Evolutionary conservation across 306 rosid genomes (phyloP).

Genomic region (Citrullus colocynthis): DNA sequence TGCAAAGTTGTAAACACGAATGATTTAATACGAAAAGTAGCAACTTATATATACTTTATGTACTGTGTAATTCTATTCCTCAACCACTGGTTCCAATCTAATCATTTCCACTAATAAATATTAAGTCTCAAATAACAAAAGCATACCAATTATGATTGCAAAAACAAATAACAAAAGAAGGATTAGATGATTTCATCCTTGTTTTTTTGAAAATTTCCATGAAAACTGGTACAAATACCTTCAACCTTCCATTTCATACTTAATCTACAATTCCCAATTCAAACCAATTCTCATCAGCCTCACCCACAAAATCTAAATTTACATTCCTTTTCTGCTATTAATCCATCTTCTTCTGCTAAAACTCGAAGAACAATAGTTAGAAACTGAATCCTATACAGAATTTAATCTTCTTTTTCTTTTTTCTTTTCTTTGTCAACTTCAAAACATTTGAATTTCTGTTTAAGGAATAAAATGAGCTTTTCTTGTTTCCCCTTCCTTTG

Average conservation of each 20-base stretch:
- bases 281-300: slow-evolving; percentile 29
- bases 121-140: neutral
- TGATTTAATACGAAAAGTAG: too few species aligned
- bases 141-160: neutral
- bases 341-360: slow-evolving; percentile 77
- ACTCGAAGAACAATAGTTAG: slow-evolving; percentile 61
- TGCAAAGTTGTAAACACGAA: too few species aligned
- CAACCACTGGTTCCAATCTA: too few species aligned
- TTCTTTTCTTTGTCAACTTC: slow-evolving; percentile 22
- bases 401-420: slow-evolving; percentile 1
- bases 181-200: neutral
- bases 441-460: slow-evolving; percentile 23
- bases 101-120: neutral
- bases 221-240: slow-evolving; percentile 20
- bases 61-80: too few species aligned
- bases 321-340: slow-evolving; percentile 17
- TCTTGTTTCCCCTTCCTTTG: neutral
- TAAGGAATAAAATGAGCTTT: slow-evolving; percentile 13
- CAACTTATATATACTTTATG: too few species aligned
- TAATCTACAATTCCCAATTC: slow-evolving; percentile 30
- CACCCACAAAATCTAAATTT: slow-evolving; percentile 23
- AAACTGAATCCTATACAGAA: slow-evolving; percentile 65
- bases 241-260: slow-evolving; percentile 22
- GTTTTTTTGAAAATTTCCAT: slow-evolving; percentile 8
- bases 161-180: neutral